Conservation (phyloP, 768 basidiomycete genomes). For the Termitomyces eurrhizus region DNA sequence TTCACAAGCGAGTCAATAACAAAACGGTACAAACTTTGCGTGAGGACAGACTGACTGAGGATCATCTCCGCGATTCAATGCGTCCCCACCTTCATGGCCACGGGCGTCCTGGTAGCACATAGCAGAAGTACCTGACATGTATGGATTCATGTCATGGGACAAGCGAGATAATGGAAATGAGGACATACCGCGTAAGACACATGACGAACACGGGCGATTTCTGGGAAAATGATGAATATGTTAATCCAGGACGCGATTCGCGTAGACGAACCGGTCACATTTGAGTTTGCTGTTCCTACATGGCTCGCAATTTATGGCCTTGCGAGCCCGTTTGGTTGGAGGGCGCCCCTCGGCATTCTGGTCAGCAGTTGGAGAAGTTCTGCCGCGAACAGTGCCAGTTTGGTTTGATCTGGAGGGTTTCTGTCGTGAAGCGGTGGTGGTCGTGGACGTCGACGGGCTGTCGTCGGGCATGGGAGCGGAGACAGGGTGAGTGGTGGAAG, state of each 20-base stretch:
- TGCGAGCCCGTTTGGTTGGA: constrained; percentile 78
- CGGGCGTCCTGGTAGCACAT: constrained; percentile 76
- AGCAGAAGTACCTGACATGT: constrained; percentile 63
- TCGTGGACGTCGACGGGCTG: constrained; percentile 29
- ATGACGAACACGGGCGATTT: constrained; percentile 86
- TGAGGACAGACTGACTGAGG: constrained; percentile 40
- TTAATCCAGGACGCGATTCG: constrained; percentile 9
- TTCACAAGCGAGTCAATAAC: constrained; percentile 10
- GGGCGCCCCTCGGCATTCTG: constrained; percentile 52
- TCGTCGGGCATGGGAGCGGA: constrained; percentile 33
- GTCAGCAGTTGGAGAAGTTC: constrained; percentile 49
- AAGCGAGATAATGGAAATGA: neutral
- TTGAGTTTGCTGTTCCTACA: constrained; percentile 86
- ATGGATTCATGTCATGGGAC: constrained; percentile 3
- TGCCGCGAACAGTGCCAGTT: constrained; percentile 42
- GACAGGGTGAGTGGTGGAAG: constrained; percentile 15
- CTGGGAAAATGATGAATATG: constrained; percentile 31
- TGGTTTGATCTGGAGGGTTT: constrained; percentile 37
- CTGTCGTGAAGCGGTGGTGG: constrained; percentile 35
- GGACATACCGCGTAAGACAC: constrained; percentile 70
- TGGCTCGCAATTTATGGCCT: constrained; percentile 87
- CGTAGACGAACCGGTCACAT: constrained; percentile 66
- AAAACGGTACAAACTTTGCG: constrained; percentile 6
- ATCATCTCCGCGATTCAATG: constrained; percentile 55
- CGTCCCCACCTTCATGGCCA: constrained; percentile 55